These are phyloP conservation scores for Aspergillus fructus DNA, from an alignment of 2,329 filamentous ascomycete genomes.

Conservation along the genomic window DNA sequence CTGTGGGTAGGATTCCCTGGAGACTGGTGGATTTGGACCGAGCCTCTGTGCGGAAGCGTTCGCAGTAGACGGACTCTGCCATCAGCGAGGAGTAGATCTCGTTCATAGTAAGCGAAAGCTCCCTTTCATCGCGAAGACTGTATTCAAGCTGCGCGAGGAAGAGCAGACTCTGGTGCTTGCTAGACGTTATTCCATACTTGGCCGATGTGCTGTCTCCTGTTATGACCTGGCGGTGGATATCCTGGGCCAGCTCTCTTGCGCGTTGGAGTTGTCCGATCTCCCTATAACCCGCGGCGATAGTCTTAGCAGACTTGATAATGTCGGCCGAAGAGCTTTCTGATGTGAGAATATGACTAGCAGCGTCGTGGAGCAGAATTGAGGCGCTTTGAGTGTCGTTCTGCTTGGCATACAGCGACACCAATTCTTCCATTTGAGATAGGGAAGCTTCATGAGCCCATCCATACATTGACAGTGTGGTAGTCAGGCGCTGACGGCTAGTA, in stretches of 20 bases:
- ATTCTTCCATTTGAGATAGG: constrained; percentile 36
- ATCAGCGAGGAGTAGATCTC: constrained; percentile 47
- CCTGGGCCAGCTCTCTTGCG: constrained; percentile 32
- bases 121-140: constrained; percentile 24
- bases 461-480: constrained; percentile 28
- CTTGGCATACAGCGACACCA: constrained; percentile 34
- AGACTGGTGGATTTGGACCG: constrained; percentile 39
- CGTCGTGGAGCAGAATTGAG: constrained; percentile 31
- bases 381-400: constrained; percentile 31
- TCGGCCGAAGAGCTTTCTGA: constrained; percentile 25
- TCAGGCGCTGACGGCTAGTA: constrained; percentile 30
- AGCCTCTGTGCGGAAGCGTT: constrained; percentile 38
- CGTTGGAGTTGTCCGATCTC: constrained; percentile 29
- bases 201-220: constrained; percentile 36
- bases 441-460: constrained; percentile 42
- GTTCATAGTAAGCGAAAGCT: constrained; percentile 33
- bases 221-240: constrained; percentile 40
- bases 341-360: constrained; percentile 31
- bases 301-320: constrained; percentile 33
- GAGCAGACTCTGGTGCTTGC: constrained; percentile 35
- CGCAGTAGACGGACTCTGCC: constrained; percentile 44
- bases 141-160: constrained; percentile 51
- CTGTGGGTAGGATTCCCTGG: constrained; percentile 35
- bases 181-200: constrained; percentile 32
- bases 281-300: constrained; percentile 39